Evolutionary conservation across 225 moss, liverwort and hornwort genomes (phyloP).

Genomic region (Pleurozium schreberi): DNA sequence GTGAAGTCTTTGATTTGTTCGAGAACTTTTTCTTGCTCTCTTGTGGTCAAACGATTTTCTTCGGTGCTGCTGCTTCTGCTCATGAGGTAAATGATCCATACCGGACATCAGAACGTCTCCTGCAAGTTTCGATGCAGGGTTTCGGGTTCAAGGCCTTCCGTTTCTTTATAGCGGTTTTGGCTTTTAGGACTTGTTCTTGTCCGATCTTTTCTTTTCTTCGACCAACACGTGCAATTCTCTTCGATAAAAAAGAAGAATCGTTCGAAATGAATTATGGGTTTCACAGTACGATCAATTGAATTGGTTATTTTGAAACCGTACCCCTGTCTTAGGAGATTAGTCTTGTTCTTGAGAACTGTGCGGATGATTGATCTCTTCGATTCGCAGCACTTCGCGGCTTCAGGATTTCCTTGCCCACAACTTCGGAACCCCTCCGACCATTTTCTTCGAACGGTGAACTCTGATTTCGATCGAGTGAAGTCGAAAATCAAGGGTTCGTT

Average conservation of each 20-base stretch:
- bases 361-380: neutral
- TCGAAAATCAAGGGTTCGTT: constrained; percentile 67
- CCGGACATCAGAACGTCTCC: neutral
- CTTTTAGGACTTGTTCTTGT: neutral
- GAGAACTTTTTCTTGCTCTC: constrained; percentile 79
- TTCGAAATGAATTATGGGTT: neutral
- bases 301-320: neutral
- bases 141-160: neutral
- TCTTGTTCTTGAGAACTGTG: neutral
- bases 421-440: constrained; percentile 87
- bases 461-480: constrained; percentile 85
- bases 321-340: too few species aligned
- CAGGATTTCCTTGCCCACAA: constrained; percentile 78
- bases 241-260: neutral
- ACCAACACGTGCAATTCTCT: neutral
- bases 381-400: constrained; percentile 62
- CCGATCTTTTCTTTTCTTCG: neutral
- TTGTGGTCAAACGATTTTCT: constrained; percentile 66
- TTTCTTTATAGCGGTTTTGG: neutral
- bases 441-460: constrained; percentile 79
- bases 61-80: constrained; percentile 59
- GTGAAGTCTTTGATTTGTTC: constrained; percentile 86
- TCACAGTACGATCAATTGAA: neutral
- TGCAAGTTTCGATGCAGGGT: neutral
- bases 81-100: constrained; percentile 29